A percentile compares a stretch with the other conserved stretches of the same genome.
Conservation (phyloP, 2,329 filamentous ascomycete genomes). For the Venturiaceae sp. region DNA sequence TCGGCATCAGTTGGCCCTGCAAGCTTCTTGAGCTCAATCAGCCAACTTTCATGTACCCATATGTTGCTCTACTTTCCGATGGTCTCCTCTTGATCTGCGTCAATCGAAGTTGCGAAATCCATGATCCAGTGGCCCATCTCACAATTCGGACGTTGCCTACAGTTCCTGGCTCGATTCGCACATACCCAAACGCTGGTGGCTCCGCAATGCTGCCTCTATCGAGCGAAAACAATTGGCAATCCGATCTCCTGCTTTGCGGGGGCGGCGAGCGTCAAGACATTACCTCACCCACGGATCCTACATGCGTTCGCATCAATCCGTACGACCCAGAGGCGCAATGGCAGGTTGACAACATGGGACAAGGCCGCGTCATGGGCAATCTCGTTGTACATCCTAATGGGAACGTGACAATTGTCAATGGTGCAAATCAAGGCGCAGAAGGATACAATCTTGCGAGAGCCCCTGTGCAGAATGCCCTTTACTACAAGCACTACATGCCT, state of each 20-base stretch:
- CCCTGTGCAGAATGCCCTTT: slow-evolving; percentile 45
- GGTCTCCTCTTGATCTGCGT: slow-evolving; percentile 48
- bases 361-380: slow-evolving; percentile 51
- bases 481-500: slow-evolving; percentile 46
- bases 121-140: slow-evolving; percentile 37
- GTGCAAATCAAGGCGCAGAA: slow-evolving; percentile 47
- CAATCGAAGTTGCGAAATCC: slow-evolving; percentile 45
- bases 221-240: slow-evolving; percentile 40
- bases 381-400: slow-evolving; percentile 50
- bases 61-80: slow-evolving; percentile 48
- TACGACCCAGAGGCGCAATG: slow-evolving; percentile 37
- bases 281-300: slow-evolving; percentile 47
- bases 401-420: slow-evolving; percentile 53
- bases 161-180: slow-evolving; percentile 46
- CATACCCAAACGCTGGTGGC: slow-evolving; percentile 51
- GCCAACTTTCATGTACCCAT: slow-evolving; percentile 57
- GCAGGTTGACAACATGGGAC: slow-evolving; percentile 50
- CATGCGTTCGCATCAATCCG: slow-evolving; percentile 47
- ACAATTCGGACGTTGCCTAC: slow-evolving; percentile 40
- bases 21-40: slow-evolving; percentile 47
- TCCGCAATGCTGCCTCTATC: slow-evolving; percentile 46
- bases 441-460: slow-evolving; percentile 48
- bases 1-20: slow-evolving; percentile 39
- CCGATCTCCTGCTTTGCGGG: slow-evolving; percentile 49
- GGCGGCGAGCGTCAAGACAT: slow-evolving; percentile 52